A percentile compares a stretch with the other conserved stretches of the same genome.
These are phyloP conservation scores for Pisolithus microcarpus DNA, from an alignment of 768 basidiomycete genomes.

Conservation along the genomic window DNA sequence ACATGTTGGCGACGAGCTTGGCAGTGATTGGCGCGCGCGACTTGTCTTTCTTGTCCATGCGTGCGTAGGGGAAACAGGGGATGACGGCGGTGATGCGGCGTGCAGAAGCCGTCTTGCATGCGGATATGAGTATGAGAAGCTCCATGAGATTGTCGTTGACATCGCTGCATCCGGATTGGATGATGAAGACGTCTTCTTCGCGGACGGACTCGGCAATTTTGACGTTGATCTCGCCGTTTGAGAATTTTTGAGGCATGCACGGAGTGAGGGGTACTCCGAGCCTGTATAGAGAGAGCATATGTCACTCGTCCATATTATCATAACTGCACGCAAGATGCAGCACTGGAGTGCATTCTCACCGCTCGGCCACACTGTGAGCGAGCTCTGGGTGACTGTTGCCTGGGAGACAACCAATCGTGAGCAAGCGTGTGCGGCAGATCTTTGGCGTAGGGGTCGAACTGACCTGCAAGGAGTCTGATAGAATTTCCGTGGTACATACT, in stretches of 20 bases:
- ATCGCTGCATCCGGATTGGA: conserved; percentile 84
- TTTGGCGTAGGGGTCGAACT: conserved; percentile 15
- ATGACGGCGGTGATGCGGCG: conserved; percentile 95
- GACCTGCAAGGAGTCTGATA: conserved; percentile 68
- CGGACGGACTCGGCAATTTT: conserved; percentile 93
- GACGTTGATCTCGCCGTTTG: conserved; percentile 92
- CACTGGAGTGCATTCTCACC: conserved; percentile 66
- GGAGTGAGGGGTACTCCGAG: conserved; percentile 84
- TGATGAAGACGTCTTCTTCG: conserved; percentile 98
- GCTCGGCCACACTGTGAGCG: conserved; percentile 90
- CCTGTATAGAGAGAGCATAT: conserved; percentile 44
- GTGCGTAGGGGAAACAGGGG: conserved; percentile 93
- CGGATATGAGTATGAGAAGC: conserved; percentile 96
- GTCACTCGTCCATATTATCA: conserved; percentile 39
- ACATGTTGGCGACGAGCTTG: conserved; percentile 97
- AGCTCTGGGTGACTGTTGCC: conserved; percentile 98
- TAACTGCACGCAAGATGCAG: no score
- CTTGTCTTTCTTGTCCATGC: conserved; percentile 98
- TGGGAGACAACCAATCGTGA: conserved; percentile 28
- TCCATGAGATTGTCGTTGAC: conserved; percentile 98
- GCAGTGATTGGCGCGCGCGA: conserved; percentile 94
- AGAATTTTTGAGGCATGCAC: conserved; percentile 83
- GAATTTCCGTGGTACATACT: conserved; percentile 79
- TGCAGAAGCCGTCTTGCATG: conserved; percentile 94
- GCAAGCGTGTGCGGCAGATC: not conserved